These are phyloP conservation scores for Lichenothelia convexa DNA, from an alignment of 495 filamentous ascomycete genomes.

Conservation along the genomic window DNA sequence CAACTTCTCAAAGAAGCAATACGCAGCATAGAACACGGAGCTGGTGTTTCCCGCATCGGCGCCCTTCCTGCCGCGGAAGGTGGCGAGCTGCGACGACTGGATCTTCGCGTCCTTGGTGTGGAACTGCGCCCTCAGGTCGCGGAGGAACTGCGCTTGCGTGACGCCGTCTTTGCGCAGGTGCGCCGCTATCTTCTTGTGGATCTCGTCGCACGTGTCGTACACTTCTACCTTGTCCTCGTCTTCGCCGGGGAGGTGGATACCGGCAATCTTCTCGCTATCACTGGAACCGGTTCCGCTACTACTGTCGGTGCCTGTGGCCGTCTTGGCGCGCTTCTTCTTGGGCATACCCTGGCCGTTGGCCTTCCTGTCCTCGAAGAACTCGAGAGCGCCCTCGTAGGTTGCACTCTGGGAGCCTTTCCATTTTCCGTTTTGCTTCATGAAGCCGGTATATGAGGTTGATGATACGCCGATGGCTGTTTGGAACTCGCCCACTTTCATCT, in stretches of 20 bases:
- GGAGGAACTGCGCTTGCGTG: slow-evolving; percentile 34
- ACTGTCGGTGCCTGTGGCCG: neutral
- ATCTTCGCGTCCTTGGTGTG: slow-evolving; percentile 13
- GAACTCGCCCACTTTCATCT: slow-evolving; percentile 31
- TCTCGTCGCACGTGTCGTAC: slow-evolving; percentile 38
- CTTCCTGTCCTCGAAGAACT: slow-evolving; percentile 27
- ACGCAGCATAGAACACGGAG: slow-evolving; percentile 31
- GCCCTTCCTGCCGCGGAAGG: slow-evolving; percentile 33
- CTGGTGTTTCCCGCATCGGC: slow-evolving; percentile 24
- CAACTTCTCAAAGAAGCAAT: slow-evolving; percentile 44
- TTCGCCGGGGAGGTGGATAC: slow-evolving; percentile 7
- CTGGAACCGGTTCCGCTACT: neutral
- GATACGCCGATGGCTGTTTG: slow-evolving; percentile 21
- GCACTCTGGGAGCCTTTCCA: slow-evolving; percentile 17
- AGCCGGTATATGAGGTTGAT: slow-evolving; percentile 15
- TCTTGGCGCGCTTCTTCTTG: slow-evolving; percentile 9
- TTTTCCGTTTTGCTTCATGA: slow-evolving; percentile 21
- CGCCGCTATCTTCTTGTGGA: slow-evolving; percentile 34
- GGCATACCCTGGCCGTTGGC: slow-evolving; percentile 15
- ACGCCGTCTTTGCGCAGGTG: slow-evolving; percentile 29
- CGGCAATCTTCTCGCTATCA: slow-evolving; percentile 1
- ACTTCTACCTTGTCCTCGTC: slow-evolving; percentile 23
- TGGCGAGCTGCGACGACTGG: slow-evolving; percentile 23
- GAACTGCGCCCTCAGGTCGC: slow-evolving; percentile 24
- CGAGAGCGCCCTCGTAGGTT: slow-evolving; percentile 16